These are phyloP conservation scores for Mortierella antarctica DNA, from an alignment of 192 early-diverging fungal genomes.

Conservation along the genomic window DNA sequence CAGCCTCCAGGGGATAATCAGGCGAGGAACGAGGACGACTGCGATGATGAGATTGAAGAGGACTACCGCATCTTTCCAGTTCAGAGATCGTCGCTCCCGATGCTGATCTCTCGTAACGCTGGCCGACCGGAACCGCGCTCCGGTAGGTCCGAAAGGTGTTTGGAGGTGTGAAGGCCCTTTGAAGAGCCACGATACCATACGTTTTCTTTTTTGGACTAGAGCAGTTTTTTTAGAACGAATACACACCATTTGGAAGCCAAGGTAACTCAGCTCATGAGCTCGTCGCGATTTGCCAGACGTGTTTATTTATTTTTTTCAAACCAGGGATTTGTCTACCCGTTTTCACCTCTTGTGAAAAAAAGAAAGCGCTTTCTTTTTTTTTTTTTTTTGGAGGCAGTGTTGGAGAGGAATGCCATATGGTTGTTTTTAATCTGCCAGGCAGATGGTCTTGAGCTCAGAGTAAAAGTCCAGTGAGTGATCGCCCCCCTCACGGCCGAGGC, in stretches of 20 bases:
- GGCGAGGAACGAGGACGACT: background rate
- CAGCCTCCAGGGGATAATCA: background rate
- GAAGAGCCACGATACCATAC: too few species aligned
- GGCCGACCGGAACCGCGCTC: background rate
- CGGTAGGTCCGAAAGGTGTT: background rate
- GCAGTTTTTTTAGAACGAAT: too few species aligned
- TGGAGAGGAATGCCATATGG: background rate
- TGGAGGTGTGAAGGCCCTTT: background rate
- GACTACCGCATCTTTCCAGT: conserved; percentile 23
- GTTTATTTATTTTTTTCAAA: too few species aligned
- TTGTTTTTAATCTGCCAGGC: conserved; percentile 47
- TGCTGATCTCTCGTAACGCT: background rate
- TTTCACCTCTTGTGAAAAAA: background rate
- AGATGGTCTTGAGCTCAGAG: conserved; percentile 68
- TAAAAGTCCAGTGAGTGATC: conserved; percentile 75
- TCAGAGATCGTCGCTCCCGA: background rate
- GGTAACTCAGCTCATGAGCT: too few species aligned
- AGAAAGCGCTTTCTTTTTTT: background rate
- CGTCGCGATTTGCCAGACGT: too few species aligned
- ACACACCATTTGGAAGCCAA: too few species aligned
- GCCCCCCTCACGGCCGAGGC: conserved; percentile 75
- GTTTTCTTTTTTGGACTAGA: too few species aligned
- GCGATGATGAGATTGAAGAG: conserved; percentile 20
- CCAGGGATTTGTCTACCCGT: too few species aligned
- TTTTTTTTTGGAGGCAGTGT: background rate